A percentile compares a stretch with the other conserved stretches of the same genome.
These are phyloP conservation scores for Cutaneotrichosporon curvatum DNA, from an alignment of 1,284 basidiomycete genomes.

Conservation along the genomic window DNA sequence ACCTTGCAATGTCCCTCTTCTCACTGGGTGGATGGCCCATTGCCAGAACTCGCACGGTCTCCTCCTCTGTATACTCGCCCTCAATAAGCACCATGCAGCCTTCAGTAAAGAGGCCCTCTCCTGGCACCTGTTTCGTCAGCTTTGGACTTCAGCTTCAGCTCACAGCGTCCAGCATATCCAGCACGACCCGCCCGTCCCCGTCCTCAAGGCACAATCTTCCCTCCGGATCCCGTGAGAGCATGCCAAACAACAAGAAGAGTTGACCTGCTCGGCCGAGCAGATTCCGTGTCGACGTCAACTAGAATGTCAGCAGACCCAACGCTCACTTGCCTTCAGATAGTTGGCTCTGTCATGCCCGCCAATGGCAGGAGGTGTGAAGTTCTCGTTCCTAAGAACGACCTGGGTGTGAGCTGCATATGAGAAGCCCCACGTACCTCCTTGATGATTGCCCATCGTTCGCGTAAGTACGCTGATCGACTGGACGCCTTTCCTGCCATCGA, in stretches of 20 bases:
- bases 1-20: constrained; percentile 71
- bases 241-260: constrained; percentile 87
- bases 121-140: constrained; percentile 62
- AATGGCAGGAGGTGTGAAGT: constrained; percentile 88
- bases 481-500: constrained; percentile 71
- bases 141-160: constrained; percentile 33
- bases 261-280: constrained; percentile 83
- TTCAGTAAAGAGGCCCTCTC: constrained; percentile 94
- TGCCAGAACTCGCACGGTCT: constrained; percentile 78
- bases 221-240: constrained; percentile 83
- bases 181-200: constrained; percentile 77
- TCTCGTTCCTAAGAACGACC: constrained; percentile 80
- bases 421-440: constrained; percentile 54
- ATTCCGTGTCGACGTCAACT: constrained; percentile 95
- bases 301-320: background rate
- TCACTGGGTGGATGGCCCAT: constrained; percentile 97
- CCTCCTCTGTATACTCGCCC: constrained; percentile 91
- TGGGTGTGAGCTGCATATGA: constrained; percentile 11
- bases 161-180: constrained; percentile 84
- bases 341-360: constrained; percentile 75
- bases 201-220: constrained; percentile 89
- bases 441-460: constrained; percentile 78
- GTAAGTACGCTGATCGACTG: constrained; percentile 64
- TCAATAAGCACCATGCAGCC: constrained; percentile 92
- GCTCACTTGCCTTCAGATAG: constrained; percentile 64